These are phyloP conservation scores for Saccharum officinarum DNA, from an alignment of 176 grass and related monocot species.

Conservation along the genomic window DNA sequence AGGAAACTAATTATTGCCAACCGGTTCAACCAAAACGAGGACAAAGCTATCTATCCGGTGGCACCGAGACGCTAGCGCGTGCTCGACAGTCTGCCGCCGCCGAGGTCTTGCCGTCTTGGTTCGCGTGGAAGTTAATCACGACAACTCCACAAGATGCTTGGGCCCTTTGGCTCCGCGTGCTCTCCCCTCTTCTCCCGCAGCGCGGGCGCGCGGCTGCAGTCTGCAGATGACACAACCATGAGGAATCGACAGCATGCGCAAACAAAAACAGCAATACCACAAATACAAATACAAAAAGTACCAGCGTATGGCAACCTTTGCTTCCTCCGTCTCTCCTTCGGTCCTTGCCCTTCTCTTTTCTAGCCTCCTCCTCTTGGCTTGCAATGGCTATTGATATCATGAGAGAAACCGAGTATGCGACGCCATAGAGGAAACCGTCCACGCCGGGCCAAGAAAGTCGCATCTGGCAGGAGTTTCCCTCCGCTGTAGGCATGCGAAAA, in stretches of 20 bases:
- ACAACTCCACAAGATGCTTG: not conserved
- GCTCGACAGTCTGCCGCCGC: constrained; percentile 25
- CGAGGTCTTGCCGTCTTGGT: not conserved
- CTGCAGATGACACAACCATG: not conserved
- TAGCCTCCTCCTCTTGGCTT: not conserved
- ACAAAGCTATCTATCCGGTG: not conserved
- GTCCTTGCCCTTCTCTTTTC: not conserved
- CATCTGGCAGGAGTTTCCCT: not conserved
- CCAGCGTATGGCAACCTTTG: not conserved
- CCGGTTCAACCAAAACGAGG: not conserved
- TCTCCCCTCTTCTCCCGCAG: not conserved
- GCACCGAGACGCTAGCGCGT: not conserved
- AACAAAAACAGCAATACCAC: not conserved
- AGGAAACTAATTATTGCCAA: not conserved
- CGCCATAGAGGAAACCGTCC: not conserved
- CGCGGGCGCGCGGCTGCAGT: constrained; percentile 13
- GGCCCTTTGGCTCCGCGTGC: not conserved
- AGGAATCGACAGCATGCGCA: not conserved
- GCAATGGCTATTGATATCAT: not conserved
- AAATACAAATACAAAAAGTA: not conserved
- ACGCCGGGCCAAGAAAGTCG: not conserved
- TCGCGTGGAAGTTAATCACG: not conserved
- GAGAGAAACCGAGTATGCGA: not conserved
- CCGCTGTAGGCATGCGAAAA: not conserved
- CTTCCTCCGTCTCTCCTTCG: not conserved